Evolutionary conservation across 805 yeast species (phyloP), one percentile per base, ranked within the genome.

Genomic region (Starmera dryadoides): DNA sequence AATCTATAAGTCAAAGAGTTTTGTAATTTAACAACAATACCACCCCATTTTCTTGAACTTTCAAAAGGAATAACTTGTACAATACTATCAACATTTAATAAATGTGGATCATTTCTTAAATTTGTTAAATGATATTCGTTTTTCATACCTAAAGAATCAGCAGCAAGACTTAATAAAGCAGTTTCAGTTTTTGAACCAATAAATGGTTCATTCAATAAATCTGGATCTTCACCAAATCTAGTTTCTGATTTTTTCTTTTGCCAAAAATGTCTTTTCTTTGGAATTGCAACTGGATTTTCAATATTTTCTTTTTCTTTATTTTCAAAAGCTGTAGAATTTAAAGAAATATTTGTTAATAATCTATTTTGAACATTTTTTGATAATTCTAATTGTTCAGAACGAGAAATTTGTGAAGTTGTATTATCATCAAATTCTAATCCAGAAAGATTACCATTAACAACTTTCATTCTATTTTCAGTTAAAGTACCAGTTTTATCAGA

Each of bases 401-500:
- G 42, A 7, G 35, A 28, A 2, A 38, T 42, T 2, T 42, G 37
- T 42, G 49, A 29, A 12, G 45, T 38, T 10, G 49, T 23, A 29
- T 70, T 61, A 45, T 76, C 80, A 48, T 78, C 77, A 49, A 82
- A 79, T 34, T 66, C 67, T n/a, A 60, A 41, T 32, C 62, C 59
- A 9, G 93, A 94, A 25, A 88, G 54, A 20, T 75, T 64, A 3
- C 93, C 95, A 40, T 72, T 75, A 10, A 88, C 96, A 6, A 93
- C 88, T 30, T 87, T 76, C 99, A 93, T 93, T 53, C 71, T 73
- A 60, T 93, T 93, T 59, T 88, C 95, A 2, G 99, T 93, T 41
- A 93, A 71, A 11, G 99, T 93, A 43, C 98, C 98, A 1, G 98
- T 93, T 60, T 93, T 91, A 65, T 93, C 98, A 0, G 97, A 88